Percentiles rank a stretch among this genome's conserved stretches.
phyloP scores from a whole-genome alignment of 2,329 filamentous ascomycete genomes.

The Talaromyces sp. region DNA sequence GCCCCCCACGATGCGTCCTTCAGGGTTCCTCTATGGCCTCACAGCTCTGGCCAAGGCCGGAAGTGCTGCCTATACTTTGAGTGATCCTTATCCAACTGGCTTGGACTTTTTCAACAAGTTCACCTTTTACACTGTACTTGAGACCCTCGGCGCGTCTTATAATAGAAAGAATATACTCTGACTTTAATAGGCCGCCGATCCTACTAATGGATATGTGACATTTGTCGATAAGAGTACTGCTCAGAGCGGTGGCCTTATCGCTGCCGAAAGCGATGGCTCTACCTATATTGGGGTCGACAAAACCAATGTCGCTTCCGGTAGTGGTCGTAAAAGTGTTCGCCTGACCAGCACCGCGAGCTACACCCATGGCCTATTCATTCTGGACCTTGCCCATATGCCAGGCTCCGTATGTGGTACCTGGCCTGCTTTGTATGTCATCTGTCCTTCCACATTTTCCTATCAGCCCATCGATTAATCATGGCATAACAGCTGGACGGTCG shows the following conservation, averaged over 20 bases:
- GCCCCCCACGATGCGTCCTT: not conserved
- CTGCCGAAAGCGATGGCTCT: constrained; percentile 28
- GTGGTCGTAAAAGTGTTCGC: constrained; percentile 41
- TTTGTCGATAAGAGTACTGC: constrained; percentile 33
- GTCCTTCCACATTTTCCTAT: not conserved
- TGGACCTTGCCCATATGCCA: constrained; percentile 46
- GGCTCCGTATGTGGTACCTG: constrained; percentile 46
- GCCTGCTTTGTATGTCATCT: constrained; percentile 36
- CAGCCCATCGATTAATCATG: not conserved
- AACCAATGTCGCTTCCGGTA: constrained; percentile 26
- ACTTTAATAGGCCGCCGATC: not conserved
- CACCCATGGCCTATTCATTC: constrained; percentile 43
- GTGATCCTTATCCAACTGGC: constrained; percentile 19
- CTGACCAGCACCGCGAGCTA: constrained; percentile 42
- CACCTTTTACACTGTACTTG: constrained; percentile 42
- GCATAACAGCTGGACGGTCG: constrained; percentile 33
- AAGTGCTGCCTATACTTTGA: not conserved
- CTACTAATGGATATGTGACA: not conserved
- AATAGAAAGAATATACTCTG: constrained; percentile 28
- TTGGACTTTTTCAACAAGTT: constrained; percentile 47
- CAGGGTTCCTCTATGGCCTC: not conserved
- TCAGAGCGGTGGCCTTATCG: constrained; percentile 30
- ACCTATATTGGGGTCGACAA: constrained; percentile 45
- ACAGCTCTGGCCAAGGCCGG: not conserved
- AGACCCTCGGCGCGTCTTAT: constrained; percentile 32